phyloP scores from a whole-genome alignment of 148 eudicot genomes.

The Camellia japonica region DNA sequence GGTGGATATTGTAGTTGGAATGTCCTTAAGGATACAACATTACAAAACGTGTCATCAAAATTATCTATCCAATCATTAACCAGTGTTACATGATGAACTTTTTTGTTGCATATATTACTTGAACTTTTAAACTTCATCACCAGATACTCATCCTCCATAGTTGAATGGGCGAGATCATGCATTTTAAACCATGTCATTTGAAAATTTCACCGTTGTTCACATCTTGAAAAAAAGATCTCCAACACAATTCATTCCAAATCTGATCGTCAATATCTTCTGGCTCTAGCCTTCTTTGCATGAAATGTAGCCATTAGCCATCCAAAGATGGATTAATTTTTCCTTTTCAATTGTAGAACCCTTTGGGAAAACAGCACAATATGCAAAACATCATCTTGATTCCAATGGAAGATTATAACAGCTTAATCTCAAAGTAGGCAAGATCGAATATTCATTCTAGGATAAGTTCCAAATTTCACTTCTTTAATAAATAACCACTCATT shows the following conservation, averaged over 20 bases:
- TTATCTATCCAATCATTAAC: no score
- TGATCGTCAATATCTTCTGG: background rate
- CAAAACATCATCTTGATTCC: background rate
- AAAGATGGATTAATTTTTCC: background rate
- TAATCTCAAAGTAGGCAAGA: background rate
- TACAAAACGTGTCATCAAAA: no score
- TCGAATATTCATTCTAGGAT: background rate
- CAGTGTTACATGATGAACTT: background rate
- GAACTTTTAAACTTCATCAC: background rate
- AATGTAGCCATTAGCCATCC: slow-evolving; percentile 5
- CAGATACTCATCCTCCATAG: no score
- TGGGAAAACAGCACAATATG: slow-evolving; percentile 4
- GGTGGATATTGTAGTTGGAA: no score
- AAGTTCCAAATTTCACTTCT: background rate
- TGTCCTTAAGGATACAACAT: no score
- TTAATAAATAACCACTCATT: no score
- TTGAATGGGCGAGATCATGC: background rate
- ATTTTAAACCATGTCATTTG: background rate
- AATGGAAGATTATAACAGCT: background rate
- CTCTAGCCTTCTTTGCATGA: background rate
- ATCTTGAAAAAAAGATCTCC: background rate
- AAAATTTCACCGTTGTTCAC: background rate
- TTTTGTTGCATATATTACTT: background rate
- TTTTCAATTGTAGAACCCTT: background rate
- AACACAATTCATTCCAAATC: background rate